Percentiles rank a stretch among this genome's conserved stretches.
phyloP scores from a whole-genome alignment of 2,329 filamentous ascomycete species.

The Diaporthe velutina region DNA sequence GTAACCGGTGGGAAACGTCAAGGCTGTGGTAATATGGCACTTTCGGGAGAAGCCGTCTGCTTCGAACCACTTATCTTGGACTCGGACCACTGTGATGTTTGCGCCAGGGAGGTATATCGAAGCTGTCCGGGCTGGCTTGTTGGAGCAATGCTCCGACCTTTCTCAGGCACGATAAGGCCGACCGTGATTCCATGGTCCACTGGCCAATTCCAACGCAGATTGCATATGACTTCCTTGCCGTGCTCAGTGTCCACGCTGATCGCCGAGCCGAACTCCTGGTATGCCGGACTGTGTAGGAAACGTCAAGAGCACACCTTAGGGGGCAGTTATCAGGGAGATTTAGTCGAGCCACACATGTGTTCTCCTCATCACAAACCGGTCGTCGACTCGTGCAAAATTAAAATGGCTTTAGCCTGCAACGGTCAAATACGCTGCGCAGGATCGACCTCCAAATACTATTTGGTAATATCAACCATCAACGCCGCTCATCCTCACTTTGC shows the following conservation, averaged over 20 bases:
- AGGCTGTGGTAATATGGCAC: neutral
- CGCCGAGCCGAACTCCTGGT: no score
- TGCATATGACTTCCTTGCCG: neutral
- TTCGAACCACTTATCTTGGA: neutral
- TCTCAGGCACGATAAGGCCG: neutral
- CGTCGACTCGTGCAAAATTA: no score
- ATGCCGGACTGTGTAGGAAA: neutral
- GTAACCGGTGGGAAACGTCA: neutral
- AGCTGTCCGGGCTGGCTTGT: neutral
- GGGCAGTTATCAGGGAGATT: neutral
- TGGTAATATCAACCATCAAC: neutral
- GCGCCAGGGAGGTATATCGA: no score
- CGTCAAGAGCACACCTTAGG: neutral
- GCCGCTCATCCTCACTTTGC: constrained; percentile 14
- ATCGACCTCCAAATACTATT: neutral
- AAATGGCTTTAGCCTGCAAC: neutral
- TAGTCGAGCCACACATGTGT: neutral
- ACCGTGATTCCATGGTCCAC: neutral
- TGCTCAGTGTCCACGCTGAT: no score
- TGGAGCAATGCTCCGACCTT: neutral
- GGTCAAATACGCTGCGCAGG: neutral
- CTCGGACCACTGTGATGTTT: neutral
- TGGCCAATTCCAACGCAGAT: neutral
- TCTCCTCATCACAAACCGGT: neutral
- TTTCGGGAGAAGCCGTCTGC: neutral